Conservation (phyloP, 352 stramenopile species). For the Globisporangium irregulare region DNA sequence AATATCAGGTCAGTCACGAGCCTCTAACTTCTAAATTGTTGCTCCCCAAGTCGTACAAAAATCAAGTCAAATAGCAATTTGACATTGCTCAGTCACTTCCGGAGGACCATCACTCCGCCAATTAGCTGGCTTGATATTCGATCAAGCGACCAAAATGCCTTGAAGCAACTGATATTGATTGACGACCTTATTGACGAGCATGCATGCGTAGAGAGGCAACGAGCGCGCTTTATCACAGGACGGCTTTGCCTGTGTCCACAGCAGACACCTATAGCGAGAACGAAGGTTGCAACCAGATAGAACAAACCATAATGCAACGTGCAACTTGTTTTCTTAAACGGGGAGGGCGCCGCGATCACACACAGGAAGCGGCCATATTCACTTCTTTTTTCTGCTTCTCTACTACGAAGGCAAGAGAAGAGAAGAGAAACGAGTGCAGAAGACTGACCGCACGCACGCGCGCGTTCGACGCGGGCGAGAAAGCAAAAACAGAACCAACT, state of each 20-base stretch:
- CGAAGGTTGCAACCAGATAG: no score
- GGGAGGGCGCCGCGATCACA: neutral
- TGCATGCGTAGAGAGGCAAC: neutral
- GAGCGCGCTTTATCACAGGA: neutral
- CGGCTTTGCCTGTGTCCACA: neutral
- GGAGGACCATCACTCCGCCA: no score
- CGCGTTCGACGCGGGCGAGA: neutral
- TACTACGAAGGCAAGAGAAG: neutral
- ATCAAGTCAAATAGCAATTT: neutral
- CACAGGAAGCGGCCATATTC: neutral
- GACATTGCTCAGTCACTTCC: no score
- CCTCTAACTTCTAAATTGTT: no score
- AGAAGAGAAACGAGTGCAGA: neutral
- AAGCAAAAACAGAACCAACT: constrained; percentile 19
- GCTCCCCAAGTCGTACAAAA: neutral
- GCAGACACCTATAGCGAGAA: neutral
- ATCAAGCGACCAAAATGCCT: neutral
- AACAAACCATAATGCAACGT: neutral
- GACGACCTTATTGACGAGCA: neutral
- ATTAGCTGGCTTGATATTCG: neutral
- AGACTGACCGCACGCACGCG: neutral
- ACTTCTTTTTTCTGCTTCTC: neutral
- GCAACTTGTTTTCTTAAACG: constrained; percentile 1
- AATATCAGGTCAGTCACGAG: neutral
- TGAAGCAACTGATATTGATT: neutral